phyloP scores from a whole-genome alignment of 108 stramenopile genomes.

The Fragilariopsis cylindrus region DNA sequence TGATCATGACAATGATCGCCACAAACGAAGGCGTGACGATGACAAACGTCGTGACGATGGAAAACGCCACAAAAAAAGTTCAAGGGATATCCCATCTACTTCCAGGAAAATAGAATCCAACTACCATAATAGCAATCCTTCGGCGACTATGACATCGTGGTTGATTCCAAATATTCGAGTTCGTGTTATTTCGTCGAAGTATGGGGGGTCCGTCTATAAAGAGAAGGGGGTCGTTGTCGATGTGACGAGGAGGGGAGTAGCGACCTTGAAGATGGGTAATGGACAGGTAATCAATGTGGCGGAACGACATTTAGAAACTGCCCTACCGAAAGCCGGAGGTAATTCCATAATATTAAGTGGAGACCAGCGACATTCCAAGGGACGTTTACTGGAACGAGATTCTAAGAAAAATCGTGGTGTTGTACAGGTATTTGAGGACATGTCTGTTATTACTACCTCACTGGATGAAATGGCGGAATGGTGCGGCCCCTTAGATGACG shows the following conservation, averaged over 20 bases:
- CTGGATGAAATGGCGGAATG: constrained; percentile 89
- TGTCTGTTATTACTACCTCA: constrained; percentile 66
- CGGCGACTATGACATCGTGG: constrained; percentile 42
- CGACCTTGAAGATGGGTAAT: constrained; percentile 67
- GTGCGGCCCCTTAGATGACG: constrained; percentile 78
- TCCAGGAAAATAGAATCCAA: constrained; percentile 15
- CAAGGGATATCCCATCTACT: constrained; percentile 1
- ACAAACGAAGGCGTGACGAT: constrained; percentile 9
- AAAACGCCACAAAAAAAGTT: constrained; percentile 12
- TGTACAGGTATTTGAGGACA: constrained; percentile 80
- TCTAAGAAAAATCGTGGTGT: constrained; percentile 55
- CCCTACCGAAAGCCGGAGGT: constrained; percentile 80
- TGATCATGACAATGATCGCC: constrained; percentile 19
- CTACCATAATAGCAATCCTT: not conserved
- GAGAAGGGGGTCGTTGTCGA: constrained; percentile 85
- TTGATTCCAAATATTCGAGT: constrained; percentile 85
- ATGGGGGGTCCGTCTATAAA: constrained; percentile 58
- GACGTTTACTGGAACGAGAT: constrained; percentile 71
- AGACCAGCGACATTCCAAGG: constrained; percentile 51
- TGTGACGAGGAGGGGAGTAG: constrained; percentile 52
- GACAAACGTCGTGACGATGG: constrained; percentile 2
- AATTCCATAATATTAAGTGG: constrained; percentile 72
- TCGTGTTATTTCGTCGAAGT: constrained; percentile 67
- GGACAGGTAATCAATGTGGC: constrained; percentile 64
- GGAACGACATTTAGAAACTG: constrained; percentile 85